Evolutionary conservation across 2,329 filamentous ascomycete species (phyloP).

Genomic region (Calonectria pauciramosa): DNA sequence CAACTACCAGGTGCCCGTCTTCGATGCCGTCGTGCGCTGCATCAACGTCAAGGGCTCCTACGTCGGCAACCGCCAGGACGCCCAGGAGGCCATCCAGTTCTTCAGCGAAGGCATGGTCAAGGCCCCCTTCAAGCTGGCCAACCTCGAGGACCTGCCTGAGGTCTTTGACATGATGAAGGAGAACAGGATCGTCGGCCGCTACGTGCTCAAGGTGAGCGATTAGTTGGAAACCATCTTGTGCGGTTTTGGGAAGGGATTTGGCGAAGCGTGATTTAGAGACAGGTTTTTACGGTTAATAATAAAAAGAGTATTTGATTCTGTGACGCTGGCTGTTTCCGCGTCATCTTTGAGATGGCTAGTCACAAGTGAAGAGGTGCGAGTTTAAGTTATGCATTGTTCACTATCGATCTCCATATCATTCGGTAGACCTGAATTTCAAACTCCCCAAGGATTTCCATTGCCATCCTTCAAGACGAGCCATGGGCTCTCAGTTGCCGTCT

Average conservation of each 20-base stretch:
- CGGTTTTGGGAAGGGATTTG: neutral
- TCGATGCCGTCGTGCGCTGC: constrained; percentile 23
- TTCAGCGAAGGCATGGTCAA: constrained; percentile 16
- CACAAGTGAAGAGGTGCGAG: too few species aligned
- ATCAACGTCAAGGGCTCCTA: constrained; percentile 26
- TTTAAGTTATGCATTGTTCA: too few species aligned
- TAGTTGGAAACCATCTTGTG: neutral
- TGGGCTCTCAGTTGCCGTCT: too few species aligned
- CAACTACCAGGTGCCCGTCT: constrained; percentile 23
- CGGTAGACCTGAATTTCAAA: too few species aligned
- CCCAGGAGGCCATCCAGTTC: constrained; percentile 22
- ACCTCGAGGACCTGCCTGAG: constrained; percentile 10
- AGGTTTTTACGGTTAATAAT: neutral
- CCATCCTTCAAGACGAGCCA: too few species aligned
- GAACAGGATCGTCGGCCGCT: constrained; percentile 20
- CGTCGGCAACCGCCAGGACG: constrained; percentile 23
- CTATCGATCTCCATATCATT: too few species aligned
- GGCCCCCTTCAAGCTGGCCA: constrained; percentile 21
- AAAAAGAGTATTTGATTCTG: neutral
- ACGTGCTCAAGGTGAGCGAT: constrained; percentile 25
- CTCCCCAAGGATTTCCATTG: too few species aligned
- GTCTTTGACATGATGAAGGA: constrained; percentile 26
- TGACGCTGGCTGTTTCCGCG: neutral
- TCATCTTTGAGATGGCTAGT: too few species aligned
- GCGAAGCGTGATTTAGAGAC: neutral